phyloP scores from a whole-genome alignment of 345 rosid species.

The Erucastrum elatum region DNA sequence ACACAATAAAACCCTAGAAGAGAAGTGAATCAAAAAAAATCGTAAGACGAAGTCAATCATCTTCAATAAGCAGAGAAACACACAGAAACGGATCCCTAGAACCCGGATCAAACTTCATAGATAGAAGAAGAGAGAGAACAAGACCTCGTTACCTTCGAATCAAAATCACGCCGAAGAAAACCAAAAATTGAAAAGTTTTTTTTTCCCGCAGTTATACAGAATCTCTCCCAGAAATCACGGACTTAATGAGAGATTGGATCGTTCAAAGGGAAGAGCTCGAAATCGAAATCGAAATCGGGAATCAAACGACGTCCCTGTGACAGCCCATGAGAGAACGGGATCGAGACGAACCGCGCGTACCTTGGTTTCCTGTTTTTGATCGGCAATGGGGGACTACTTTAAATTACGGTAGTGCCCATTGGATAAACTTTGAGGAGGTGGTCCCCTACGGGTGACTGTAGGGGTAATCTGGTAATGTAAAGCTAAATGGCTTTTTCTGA shows the following conservation, averaged over 20 bases:
- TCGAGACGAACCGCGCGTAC: constrained; percentile 43
- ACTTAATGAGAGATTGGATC: constrained; percentile 32
- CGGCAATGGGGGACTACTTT: constrained; percentile 55
- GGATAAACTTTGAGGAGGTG: not conserved
- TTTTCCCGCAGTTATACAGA: constrained; percentile 2
- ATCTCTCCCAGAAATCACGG: constrained; percentile 30
- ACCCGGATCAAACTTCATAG: constrained; percentile 40
- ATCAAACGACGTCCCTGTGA: constrained; percentile 47
- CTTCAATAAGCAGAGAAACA: constrained; percentile 10
- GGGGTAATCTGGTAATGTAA: constrained; percentile 33
- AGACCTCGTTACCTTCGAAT: constrained; percentile 36
- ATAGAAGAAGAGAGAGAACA: not conserved
- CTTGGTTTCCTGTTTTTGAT: constrained; percentile 63
- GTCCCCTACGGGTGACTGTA: constrained; percentile 6
- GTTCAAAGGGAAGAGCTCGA: constrained; percentile 34
- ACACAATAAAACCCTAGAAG: constrained; percentile 36
- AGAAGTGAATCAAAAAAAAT: constrained; percentile 36
- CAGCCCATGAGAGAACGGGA: constrained; percentile 69
- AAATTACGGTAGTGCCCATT: constrained; percentile 53
- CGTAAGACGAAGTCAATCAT: constrained; percentile 35
- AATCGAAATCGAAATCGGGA: constrained; percentile 51
- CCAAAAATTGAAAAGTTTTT: not conserved
- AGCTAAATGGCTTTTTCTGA: constrained; percentile 32
- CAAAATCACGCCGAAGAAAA: constrained; percentile 21
- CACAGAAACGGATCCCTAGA: constrained; percentile 38